Evolutionary conservation across 805 yeast genomes (phyloP), one percentile per base, ranked within the genome.

Genomic region (Sungouiella thailandica): DNA sequence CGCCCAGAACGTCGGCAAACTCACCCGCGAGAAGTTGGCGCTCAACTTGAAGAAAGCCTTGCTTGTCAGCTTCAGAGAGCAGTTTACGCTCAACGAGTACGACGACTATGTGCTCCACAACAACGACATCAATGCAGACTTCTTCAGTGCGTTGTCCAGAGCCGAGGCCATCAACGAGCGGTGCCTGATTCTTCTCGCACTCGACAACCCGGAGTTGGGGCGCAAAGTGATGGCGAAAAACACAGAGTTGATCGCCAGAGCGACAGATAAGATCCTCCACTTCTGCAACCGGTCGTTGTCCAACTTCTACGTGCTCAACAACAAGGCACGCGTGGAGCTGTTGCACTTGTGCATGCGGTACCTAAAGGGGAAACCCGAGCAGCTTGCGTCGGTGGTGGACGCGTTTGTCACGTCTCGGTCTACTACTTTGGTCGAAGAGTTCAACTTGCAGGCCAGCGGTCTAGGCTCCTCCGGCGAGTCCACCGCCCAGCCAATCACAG

Each of bases 381-480:
- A 65, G 42, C 78, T 83, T 50, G 74, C 76, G 37, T 64, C 68
- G 4, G 78, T 87, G 20, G 68, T 86, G 17, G 65, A 68, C 15
- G 77, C 72, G 24, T 72, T 88, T n/a, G 68, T 78, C 1, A 78
- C 76, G n/a, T 61, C 79, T n/a, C 70, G 96, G 28, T 77, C 89
- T 2, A 72, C 77, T 40, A 57, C 60, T 4, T 60, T 86, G 4
- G 60, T 76, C 4, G 82, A 78, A 32, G 95, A 87, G 26, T 87
- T 89, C 47, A 49, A 76, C 25, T 60, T 58, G 17, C 88, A 80
- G 49, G 61, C 78, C 25, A 60, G 58, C 36, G 73, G 65, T 1
- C 57, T 63, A 33, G 31, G 31, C 13, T 36, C 23, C 4, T 37
- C 12, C 15, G 34, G n/a, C 25, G 19, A n/a, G 16, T 8, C 23